These are phyloP conservation scores for Populus hybrid DNA, from an alignment of 441 rosid genomes.

Conservation along the genomic window DNA sequence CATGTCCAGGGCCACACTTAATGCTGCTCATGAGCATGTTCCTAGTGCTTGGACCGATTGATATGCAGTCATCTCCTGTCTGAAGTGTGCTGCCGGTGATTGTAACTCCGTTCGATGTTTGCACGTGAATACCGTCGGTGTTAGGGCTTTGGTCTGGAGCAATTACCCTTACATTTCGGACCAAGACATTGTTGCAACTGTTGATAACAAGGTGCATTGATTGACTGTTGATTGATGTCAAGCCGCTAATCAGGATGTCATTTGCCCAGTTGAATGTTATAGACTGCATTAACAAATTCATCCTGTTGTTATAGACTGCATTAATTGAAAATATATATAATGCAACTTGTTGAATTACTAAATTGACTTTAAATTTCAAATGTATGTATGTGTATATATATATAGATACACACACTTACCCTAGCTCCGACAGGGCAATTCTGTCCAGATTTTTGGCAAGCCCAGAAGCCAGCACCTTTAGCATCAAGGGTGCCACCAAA, in stretches of 20 bases:
- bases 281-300: too few species aligned
- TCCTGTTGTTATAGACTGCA: not conserved
- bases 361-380: too few species aligned
- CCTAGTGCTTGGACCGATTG: slow-evolving; percentile 39
- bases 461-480: slow-evolving; percentile 47
- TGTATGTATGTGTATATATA: too few species aligned
- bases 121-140: slow-evolving; percentile 44
- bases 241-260: too few species aligned
- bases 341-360: not conserved
- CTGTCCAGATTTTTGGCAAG: slow-evolving; percentile 30
- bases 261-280: too few species aligned
- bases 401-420: slow-evolving; percentile 19
- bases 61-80: slow-evolving; percentile 47
- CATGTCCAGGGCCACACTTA: slow-evolving; percentile 35
- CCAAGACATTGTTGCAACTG: too few species aligned
- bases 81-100: slow-evolving; percentile 26
- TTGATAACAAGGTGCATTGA: too few species aligned
- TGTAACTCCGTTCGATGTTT: slow-evolving; percentile 24
- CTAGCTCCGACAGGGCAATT: slow-evolving; percentile 53
- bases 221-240: too few species aligned
- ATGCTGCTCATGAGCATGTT: slow-evolving; percentile 26
- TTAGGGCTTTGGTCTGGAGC: slow-evolving; percentile 42
- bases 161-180: not conserved
- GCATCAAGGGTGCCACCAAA: slow-evolving; percentile 55
- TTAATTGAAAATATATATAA: too few species aligned